Evolutionary conservation across 2,329 filamentous ascomycete species (phyloP).

Genomic region (Colletotrichum siamense): DNA sequence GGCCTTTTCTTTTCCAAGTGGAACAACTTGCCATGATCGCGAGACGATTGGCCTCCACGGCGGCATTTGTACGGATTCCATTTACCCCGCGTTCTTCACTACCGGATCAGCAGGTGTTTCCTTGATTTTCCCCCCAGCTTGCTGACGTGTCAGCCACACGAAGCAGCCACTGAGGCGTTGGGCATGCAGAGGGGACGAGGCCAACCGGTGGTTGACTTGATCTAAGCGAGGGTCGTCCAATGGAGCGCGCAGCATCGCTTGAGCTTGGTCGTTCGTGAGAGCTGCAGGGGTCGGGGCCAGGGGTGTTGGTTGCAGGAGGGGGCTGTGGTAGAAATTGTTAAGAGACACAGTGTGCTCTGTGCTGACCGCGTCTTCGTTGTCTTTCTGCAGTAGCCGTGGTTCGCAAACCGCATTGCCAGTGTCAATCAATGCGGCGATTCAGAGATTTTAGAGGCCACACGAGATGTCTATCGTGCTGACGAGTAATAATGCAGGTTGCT

Average conservation of each 20-base stretch:
- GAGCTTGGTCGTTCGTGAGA: neutral
- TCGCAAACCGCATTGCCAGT: neutral
- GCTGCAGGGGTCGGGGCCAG: neutral
- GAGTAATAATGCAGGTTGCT: neutral
- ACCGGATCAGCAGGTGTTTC: constrained; percentile 1
- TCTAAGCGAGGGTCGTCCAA: neutral
- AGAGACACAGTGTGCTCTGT: neutral
- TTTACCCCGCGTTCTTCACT: constrained; percentile 2
- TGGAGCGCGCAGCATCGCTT: neutral
- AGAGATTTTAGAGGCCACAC: neutral
- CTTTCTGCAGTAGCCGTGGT: neutral
- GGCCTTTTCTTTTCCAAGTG: neutral
- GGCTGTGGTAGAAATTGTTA: neutral
- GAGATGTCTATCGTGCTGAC: neutral
- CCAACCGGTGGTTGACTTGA: neutral
- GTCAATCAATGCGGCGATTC: neutral
- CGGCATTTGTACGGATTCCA: neutral
- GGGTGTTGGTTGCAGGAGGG: neutral
- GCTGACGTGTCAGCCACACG: neutral
- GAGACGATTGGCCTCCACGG: neutral
- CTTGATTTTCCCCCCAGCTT: neutral
- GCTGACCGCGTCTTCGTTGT: neutral
- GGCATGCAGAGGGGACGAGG: neutral
- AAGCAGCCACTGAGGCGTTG: neutral
- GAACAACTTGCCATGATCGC: neutral